Evolutionary conservation across 768 basidiomycete species (phyloP), one percentile per base, ranked within the genome.

Genomic region (Porphyrellus cyaneotinctus): DNA sequence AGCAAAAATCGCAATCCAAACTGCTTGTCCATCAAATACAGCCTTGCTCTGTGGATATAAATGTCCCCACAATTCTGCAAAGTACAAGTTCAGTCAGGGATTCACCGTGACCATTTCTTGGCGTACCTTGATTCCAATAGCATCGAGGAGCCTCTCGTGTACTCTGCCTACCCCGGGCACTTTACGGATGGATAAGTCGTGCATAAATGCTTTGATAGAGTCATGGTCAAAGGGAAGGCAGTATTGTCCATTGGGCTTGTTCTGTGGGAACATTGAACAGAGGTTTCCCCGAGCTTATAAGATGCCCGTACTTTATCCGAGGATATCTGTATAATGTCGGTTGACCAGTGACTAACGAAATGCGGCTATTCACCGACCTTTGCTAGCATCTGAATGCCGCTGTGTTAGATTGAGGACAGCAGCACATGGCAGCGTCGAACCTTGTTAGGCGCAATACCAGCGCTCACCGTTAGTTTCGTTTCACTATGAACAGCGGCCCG

Each of bases 161-260:
- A 98, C 95, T 30, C 93, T 76, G 1, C 95, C 95, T 53, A 97
- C 83, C 0, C 94, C 94, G 3, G 88, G 91, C 15, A 97, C 79
- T 65, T 88, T 91, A 39, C 91, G 84, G 39, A 97, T 91, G 0
- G 92, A 79, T 15, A 97, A 78, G 43, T 85, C 81, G 20, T 72
- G 74, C 86, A 92, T 92, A 66, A 97, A 97, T 1, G 71, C 70
- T 43, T 78, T 78, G 59, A 97, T 86, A 9, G 77, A 72, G 26
- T 80, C 63, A 2, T 77, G 67, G 24, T 87, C 79, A 60, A 87
- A 91, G 3, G 81, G 70, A 22, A 97, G 79, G 58, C 80, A 78
- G 58, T 82, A 97, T 68, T 97, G 94, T 13, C 93, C 94, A 62
- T 95, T 91, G 3, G 94, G 95, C 70, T 97, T 97, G 68, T 97